Base-by-base conservation (phyloP, 768 basidiomycete species). In the Lactifluus volemus region DNA sequence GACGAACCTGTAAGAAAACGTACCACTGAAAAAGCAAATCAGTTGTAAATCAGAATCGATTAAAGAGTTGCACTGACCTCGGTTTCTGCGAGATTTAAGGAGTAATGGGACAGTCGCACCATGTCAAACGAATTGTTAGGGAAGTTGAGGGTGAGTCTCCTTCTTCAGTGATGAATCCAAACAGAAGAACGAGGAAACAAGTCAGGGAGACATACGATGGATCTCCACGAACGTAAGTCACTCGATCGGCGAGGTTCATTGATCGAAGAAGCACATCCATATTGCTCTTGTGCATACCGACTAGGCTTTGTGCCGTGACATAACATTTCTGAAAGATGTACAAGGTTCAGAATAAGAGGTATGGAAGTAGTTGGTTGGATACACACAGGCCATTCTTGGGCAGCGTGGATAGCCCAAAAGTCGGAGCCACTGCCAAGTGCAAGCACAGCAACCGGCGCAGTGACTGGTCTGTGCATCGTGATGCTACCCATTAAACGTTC, bases 391-490 rank as follows among this genome's bases (percentile, higher is more conserved):
- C 88, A 90, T 49, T 74, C 72, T 65, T 77, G 81, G 2, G 84
- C 86, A 5, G 86, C 86, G 61, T 86, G 81, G 32, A 90, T 75
- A 3, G 79, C 79, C 88, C 89, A 91, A 53, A 78, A 77, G 1
- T 88, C 88, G 49, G 75, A 79, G 5, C 88, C 87, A 67, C 86
- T 88, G 0, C 87, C 89, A 9, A 91, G 71, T 67, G 89, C 86
- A 11, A 91, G 79, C 0, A 88, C 75, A 3, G 73, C 70, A 1
- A 68, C 25, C 0, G 87, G 89, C 2, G 82, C 78, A 0, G 67
- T 68, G 8, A 76, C 73, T 53, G 85, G 84, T 48, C 77, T 73
- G 66, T 83, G 78, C 60, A 83, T 75, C 0, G 87, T 83, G 36
- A 85, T 67, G 19, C 78, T 73, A 52, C 74, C 68, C 69, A 80